Conservation (phyloP, 129 eudicot genomes). For the Tagetes erecta region DNA sequence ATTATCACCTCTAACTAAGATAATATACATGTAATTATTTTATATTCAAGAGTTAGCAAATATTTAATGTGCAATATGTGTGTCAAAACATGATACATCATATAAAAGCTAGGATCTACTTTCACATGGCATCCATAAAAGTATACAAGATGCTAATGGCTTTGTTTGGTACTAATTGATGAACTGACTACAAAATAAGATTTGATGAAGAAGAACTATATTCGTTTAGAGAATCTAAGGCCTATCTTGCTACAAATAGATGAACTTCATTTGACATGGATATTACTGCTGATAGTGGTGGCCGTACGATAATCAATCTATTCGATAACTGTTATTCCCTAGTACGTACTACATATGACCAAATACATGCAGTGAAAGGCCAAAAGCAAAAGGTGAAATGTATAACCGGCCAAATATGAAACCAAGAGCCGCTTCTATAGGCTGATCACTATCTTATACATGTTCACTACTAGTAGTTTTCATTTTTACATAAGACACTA, state of each 20-base stretch:
- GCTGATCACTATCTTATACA: slow-evolving; percentile 17
- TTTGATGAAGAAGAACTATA: neutral
- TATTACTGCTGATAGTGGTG: slow-evolving; percentile 2
- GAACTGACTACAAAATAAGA: neutral
- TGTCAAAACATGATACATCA: too few relatives aligned
- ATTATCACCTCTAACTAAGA: too few relatives aligned
- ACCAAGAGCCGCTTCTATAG: slow-evolving; percentile 28
- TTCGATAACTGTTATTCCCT: slow-evolving; percentile 4
- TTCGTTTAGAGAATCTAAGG: neutral
- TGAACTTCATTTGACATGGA: neutral
- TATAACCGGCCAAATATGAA: slow-evolving; percentile 26
- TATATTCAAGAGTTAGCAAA: too few relatives aligned
- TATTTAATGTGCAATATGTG: too few relatives aligned
- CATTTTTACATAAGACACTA: too few relatives aligned
- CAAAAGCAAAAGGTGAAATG: neutral
- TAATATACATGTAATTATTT: too few relatives aligned
- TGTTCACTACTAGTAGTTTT: neutral
- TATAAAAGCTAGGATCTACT: too few relatives aligned
- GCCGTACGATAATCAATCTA: slow-evolving; percentile 12
- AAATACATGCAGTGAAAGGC: slow-evolving; percentile 12
- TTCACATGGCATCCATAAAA: too few relatives aligned
- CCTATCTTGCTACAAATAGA: neutral
- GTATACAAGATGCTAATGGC: neutral
- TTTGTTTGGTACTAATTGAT: neutral
- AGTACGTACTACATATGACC: slow-evolving; percentile 25